These are phyloP conservation scores for Ilyonectria robusta DNA, from an alignment of 2,329 filamentous ascomycete species.

Conservation along the genomic window DNA sequence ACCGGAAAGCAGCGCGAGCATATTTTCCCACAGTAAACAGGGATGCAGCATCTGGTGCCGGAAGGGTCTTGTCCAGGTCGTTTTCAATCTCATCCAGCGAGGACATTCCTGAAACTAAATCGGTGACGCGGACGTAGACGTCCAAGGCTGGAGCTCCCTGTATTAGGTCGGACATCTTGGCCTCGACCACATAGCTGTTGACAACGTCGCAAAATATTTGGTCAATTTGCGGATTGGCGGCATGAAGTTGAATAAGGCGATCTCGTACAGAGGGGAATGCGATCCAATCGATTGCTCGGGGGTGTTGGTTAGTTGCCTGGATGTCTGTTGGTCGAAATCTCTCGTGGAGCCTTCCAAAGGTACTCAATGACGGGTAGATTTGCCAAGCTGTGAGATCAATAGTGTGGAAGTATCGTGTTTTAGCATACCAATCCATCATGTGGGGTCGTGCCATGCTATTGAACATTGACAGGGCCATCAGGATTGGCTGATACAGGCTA, in stretches of 20 bases:
- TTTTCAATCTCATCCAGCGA: background rate
- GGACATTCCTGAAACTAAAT: constrained; percentile 48
- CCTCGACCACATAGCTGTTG: constrained; percentile 50
- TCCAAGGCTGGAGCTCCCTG: constrained; percentile 44
- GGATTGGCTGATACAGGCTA: constrained; percentile 48
- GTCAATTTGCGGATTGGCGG: constrained; percentile 50
- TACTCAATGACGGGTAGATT: constrained; percentile 48
- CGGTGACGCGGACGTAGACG: constrained; percentile 49
- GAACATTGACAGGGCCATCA: constrained; percentile 52
- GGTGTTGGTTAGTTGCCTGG: constrained; percentile 44
- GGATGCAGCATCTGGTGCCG: constrained; percentile 41
- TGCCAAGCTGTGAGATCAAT: constrained; percentile 53
- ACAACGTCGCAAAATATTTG: constrained; percentile 53
- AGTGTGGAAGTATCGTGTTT: constrained; percentile 53
- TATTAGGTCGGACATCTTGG: constrained; percentile 48
- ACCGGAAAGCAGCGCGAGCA: constrained; percentile 45
- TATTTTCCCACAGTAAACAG: constrained; percentile 44
- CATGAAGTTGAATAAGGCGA: constrained; percentile 47
- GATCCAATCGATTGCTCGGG: constrained; percentile 50
- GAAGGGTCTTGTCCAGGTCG: constrained; percentile 31
- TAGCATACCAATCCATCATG: constrained; percentile 58
- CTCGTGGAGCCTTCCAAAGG: constrained; percentile 46
- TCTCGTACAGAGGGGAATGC: constrained; percentile 50
- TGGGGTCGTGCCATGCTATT: constrained; percentile 53
- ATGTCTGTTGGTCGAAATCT: constrained; percentile 47